phyloP scores from a whole-genome alignment of 192 early-diverging fungal genomes.

The Coemansia sp. region DNA sequence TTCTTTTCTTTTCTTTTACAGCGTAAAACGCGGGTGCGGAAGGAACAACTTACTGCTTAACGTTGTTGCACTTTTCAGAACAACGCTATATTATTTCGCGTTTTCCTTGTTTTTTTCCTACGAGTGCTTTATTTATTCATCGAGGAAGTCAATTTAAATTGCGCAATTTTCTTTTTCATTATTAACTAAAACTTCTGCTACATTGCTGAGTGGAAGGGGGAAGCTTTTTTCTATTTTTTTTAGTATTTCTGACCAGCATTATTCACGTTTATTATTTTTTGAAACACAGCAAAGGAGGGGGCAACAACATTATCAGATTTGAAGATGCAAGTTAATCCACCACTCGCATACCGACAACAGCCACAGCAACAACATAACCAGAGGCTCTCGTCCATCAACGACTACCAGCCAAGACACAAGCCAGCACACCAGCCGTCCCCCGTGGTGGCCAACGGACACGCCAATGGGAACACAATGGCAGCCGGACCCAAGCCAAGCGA shows the following conservation, averaged over 20 bases:
- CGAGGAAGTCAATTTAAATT: neutral
- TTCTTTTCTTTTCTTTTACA: no score
- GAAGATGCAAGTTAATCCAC: conserved; percentile 16
- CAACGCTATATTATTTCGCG: no score
- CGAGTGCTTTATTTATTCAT: no score
- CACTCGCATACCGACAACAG: conserved; percentile 17
- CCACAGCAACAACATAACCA: conserved; percentile 11
- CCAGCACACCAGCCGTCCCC: neutral
- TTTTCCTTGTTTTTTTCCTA: no score
- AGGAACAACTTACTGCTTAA: no score
- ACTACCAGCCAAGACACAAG: conserved; percentile 4
- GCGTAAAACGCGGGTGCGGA: no score
- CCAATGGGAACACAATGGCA: neutral
- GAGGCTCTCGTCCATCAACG: conserved; percentile 15
- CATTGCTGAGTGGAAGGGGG: neutral
- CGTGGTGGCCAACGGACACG: neutral
- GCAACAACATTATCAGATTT: neutral
- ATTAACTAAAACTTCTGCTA: neutral
- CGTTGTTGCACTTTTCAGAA: no score
- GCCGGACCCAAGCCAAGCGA: neutral
- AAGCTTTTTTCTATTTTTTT: neutral
- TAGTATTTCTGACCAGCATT: neutral
- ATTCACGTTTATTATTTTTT: neutral
- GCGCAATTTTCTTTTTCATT: neutral
- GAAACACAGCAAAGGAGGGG: neutral